Conservation (phyloP, 2,329 filamentous ascomycete species). For the Rhynchosporium graminicola region DNA sequence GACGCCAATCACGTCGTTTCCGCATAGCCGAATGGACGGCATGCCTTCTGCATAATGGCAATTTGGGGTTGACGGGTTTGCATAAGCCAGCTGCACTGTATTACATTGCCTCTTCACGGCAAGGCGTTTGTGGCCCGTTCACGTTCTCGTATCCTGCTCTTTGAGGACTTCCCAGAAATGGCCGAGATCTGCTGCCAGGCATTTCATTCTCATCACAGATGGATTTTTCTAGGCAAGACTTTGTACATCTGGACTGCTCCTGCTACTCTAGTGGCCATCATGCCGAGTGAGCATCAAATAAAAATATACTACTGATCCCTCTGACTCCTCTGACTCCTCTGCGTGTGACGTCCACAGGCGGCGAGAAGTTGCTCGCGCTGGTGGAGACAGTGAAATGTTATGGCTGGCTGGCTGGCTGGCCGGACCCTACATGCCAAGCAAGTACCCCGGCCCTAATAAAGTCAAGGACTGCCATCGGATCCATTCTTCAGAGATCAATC, state of each 20-base stretch:
- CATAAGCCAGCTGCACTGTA: slow-evolving; percentile 29
- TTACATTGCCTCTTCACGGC: slow-evolving; percentile 26
- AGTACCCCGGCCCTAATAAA: slow-evolving; percentile 4
- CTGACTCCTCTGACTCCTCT: background rate
- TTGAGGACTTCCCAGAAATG: slow-evolving; percentile 27
- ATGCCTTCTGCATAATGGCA: slow-evolving; percentile 31
- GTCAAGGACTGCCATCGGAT: background rate
- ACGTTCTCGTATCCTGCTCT: slow-evolving; percentile 20
- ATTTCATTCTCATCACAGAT: slow-evolving; percentile 17
- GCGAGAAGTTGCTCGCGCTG: too few species aligned
- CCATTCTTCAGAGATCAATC: background rate
- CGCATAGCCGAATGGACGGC: slow-evolving; percentile 20
- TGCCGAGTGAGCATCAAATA: slow-evolving; percentile 1
- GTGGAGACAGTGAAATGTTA: too few species aligned
- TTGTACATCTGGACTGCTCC: slow-evolving; percentile 8
- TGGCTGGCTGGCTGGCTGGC: background rate
- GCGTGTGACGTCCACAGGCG: background rate
- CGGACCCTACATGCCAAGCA: slow-evolving; percentile 6
- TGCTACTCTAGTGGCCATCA: background rate
- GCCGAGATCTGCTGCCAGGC: slow-evolving; percentile 24
- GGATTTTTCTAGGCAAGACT: slow-evolving; percentile 3
- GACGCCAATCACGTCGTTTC: slow-evolving; percentile 18
- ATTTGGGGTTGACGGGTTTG: slow-evolving; percentile 27
- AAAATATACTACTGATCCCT: background rate
- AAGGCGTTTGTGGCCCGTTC: slow-evolving; percentile 31